A percentile compares a stretch with the other conserved stretches of the same genome.
phyloP scores from a whole-genome alignment of 108 stramenopile genomes.

The Epithemia pelagica region DNA sequence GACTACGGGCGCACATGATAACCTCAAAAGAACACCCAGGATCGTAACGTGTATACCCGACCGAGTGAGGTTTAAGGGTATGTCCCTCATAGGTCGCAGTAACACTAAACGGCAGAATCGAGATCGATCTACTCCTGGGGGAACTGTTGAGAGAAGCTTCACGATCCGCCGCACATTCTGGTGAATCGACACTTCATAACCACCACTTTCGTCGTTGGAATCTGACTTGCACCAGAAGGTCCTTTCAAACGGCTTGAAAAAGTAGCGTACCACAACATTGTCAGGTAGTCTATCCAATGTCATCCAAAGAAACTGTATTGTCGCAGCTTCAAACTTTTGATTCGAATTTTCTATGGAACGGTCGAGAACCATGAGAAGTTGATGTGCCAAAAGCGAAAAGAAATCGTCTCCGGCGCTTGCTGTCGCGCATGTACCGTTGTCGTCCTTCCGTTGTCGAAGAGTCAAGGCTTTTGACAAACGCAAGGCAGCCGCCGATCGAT shows the following conservation, averaged over 20 bases:
- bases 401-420: neutral
- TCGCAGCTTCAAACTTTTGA: constrained; percentile 9
- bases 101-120: neutral
- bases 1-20: constrained; percentile 28
- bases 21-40: constrained; percentile 40
- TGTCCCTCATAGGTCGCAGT: neutral
- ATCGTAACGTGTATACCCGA: constrained; percentile 11
- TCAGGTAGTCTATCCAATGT: constrained; percentile 23
- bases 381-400: neutral
- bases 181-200: constrained; percentile 9
- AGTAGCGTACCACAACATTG: neutral
- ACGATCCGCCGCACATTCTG: constrained; percentile 31
- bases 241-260: neutral
- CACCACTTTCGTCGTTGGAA: neutral
- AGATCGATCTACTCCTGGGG: constrained; percentile 1
- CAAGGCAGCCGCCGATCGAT: constrained; percentile 46
- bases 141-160: constrained; percentile 25
- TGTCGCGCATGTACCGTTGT: neutral
- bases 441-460: constrained; percentile 1
- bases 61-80: neutral
- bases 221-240: neutral
- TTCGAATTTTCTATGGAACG: constrained; percentile 27
- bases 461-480: constrained; percentile 32
- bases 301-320: constrained; percentile 40
- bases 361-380: neutral